phyloP scores from a whole-genome alignment of 2,329 filamentous ascomycete genomes.

The Zymoseptoria crescenta region DNA sequence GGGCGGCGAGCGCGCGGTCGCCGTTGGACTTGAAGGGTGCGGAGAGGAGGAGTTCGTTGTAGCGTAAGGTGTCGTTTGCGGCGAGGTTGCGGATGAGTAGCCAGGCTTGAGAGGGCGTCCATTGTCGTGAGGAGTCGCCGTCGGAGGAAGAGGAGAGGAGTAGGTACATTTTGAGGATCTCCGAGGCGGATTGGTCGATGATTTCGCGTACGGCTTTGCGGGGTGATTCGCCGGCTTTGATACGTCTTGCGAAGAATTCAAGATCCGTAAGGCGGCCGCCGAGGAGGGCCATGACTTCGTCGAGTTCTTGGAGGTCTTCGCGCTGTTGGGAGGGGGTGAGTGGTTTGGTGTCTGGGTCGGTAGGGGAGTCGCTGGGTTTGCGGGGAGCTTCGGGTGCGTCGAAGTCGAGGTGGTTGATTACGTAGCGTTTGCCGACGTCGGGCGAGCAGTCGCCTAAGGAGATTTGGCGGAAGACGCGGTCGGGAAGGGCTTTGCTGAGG shows the following conservation, averaged over 20 bases:
- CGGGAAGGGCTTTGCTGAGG: slow-evolving; percentile 76
- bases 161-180: slow-evolving; percentile 90
- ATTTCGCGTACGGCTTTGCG: slow-evolving; percentile 77
- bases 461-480: slow-evolving; percentile 81
- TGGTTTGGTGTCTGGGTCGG: slow-evolving; percentile 33
- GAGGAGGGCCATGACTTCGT: slow-evolving; percentile 70
- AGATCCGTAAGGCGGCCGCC: slow-evolving; percentile 93
- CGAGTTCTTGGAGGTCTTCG: slow-evolving; percentile 61
- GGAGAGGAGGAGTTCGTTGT: slow-evolving; percentile 76
- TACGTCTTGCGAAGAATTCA: slow-evolving; percentile 82
- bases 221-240: slow-evolving; percentile 80
- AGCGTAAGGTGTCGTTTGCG: slow-evolving; percentile 59
- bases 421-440: slow-evolving; percentile 79
- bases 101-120: slow-evolving; percentile 86
- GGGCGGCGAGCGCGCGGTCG: slow-evolving; percentile 67
- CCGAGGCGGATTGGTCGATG: slow-evolving; percentile 76
- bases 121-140: slow-evolving; percentile 52
- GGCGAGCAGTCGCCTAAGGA: slow-evolving; percentile 76
- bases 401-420: slow-evolving; percentile 69
- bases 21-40: slow-evolving; percentile 65
- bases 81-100: slow-evolving; percentile 73
- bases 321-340: slow-evolving; percentile 42
- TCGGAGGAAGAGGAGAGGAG: slow-evolving; percentile 36
- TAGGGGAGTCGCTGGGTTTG: slow-evolving; percentile 29
- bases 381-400: slow-evolving; percentile 25